Base-by-base conservation (phyloP, 495 filamentous ascomycete genomes). In the Penicillium ucsense region DNA sequence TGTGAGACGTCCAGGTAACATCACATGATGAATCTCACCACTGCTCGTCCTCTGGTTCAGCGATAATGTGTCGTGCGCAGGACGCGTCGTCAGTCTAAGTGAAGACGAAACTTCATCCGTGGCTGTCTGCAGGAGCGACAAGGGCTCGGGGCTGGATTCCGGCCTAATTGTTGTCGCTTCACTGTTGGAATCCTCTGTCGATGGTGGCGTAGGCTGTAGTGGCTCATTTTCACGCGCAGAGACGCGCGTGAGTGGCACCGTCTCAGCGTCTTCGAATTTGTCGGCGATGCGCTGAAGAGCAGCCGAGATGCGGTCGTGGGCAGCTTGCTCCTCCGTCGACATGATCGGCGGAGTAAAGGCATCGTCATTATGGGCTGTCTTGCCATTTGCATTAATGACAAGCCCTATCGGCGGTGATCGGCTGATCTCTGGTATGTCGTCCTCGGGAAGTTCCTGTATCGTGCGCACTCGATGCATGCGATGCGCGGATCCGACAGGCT, bases 261-360 rank as follows among this genome's bases (percentile, higher is more conserved):
- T 38, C 6, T 51, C 44, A 34, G 34, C 20, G 6, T 51, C 49
- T 28, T 47, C 43, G 11, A 35, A 37, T 38, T 43, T 36, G 29
- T 41, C 27, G 3, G 38, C 29, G 9, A 51, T 36, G 8, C 33
- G 35, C 28, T 42, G 31, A 4, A 51, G 38, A 27, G 49, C 49
- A 8, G 49, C 49, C 11, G 49, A 43, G 11, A 51, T 51, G 8
- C 49, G 31, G 36, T 51, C 49, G 27, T 47, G 49, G 38, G 46
- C 36, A 6, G 49, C 49, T 47, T 51, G 49, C n/a, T 51, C 44
- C 37, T 47, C 43, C n/a, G 46, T 33, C 30, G 49, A 42, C 41
- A 43, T 43, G 34, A 35, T 30, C 6, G 49, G 43, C 8, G 49
- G 29, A 30, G 38, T 45, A 30, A 45, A 33, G 9, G 43, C 20